A percentile compares a stretch with the other conserved stretches of the same genome.
These are phyloP conservation scores for Cinnamomum micranthum DNA, from an alignment of 164 flowering plant species.

Conservation along the genomic window DNA sequence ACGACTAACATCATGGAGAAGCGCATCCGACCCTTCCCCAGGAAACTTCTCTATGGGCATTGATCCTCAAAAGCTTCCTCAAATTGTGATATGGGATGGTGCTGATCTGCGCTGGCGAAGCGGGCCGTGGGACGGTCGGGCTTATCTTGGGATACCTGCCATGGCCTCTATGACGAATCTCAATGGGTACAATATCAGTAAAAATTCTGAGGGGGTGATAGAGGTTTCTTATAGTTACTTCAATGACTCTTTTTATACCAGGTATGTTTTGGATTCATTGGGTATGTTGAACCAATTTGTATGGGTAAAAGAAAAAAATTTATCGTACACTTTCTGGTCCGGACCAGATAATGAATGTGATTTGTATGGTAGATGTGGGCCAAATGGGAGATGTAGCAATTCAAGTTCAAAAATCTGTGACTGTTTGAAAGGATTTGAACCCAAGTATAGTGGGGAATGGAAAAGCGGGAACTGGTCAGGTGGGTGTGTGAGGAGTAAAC, in stretches of 20 bases:
- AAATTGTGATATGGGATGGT: background rate
- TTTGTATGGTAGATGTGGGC: constrained; percentile 14
- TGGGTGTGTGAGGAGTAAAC: constrained; percentile 17
- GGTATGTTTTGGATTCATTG: background rate
- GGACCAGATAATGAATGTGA: background rate
- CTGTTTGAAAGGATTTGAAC: constrained; percentile 15
- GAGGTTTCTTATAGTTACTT: background rate
- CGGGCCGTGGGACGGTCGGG: background rate
- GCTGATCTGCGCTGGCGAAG: background rate
- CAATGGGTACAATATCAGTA: background rate
- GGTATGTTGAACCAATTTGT: background rate
- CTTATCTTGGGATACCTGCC: background rate
- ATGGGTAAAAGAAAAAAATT: background rate
- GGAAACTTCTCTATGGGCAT: background rate
- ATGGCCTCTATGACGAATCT: background rate
- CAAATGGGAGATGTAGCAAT: constrained; percentile 12
- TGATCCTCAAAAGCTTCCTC: background rate
- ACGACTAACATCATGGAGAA: constrained; percentile 8
- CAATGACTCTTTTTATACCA: too few relatives aligned
- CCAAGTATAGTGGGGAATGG: constrained; percentile 9
- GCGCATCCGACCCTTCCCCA: background rate
- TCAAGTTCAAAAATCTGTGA: constrained; percentile 4
- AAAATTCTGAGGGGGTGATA: background rate
- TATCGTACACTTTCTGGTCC: background rate
- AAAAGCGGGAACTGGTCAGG: constrained; percentile 11